These are phyloP conservation scores for Blastomyces silverae DNA, from an alignment of 2,329 filamentous ascomycete genomes.

Conservation along the genomic window DNA sequence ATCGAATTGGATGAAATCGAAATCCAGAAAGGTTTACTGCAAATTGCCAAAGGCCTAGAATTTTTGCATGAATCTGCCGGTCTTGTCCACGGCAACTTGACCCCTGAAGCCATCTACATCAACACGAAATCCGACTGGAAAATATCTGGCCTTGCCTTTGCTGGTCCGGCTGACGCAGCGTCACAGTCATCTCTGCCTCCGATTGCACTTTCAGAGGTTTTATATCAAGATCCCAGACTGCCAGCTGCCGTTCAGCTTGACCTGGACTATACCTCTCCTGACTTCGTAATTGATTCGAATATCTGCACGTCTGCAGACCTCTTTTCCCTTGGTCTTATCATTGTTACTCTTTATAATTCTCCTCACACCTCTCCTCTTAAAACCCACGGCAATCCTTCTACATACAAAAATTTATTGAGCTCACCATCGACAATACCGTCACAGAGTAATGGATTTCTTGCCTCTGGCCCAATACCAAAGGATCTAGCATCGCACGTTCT, in stretches of 20 bases:
- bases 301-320: slow-evolving; percentile 79
- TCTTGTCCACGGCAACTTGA: slow-evolving; percentile 88
- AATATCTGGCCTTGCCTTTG: slow-evolving; percentile 87
- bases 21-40: slow-evolving; percentile 90
- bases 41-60: slow-evolving; percentile 88
- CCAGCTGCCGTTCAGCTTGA: slow-evolving; percentile 79
- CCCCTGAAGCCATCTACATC: slow-evolving; percentile 85
- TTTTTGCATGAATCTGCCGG: slow-evolving; percentile 94
- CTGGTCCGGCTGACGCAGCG: slow-evolving; percentile 70
- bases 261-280: slow-evolving; percentile 87
- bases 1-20: slow-evolving; percentile 94
- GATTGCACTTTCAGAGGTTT: slow-evolving; percentile 72
- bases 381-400: slow-evolving; percentile 68
- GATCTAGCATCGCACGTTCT: slow-evolving; percentile 70
- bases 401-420: slow-evolving; percentile 78
- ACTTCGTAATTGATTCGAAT: slow-evolving; percentile 88
- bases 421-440: slow-evolving; percentile 73
- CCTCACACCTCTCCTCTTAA: slow-evolving; percentile 84
- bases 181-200: slow-evolving; percentile 69
- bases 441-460: slow-evolving; percentile 75
- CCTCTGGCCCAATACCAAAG: slow-evolving; percentile 68
- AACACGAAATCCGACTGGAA: slow-evolving; percentile 99
- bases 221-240: slow-evolving; percentile 78
- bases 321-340: slow-evolving; percentile 85
- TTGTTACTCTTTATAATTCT: slow-evolving; percentile 87